These are phyloP conservation scores for Globisporangium paddicum DNA, from an alignment of 352 stramenopile species.

Conservation along the genomic window DNA sequence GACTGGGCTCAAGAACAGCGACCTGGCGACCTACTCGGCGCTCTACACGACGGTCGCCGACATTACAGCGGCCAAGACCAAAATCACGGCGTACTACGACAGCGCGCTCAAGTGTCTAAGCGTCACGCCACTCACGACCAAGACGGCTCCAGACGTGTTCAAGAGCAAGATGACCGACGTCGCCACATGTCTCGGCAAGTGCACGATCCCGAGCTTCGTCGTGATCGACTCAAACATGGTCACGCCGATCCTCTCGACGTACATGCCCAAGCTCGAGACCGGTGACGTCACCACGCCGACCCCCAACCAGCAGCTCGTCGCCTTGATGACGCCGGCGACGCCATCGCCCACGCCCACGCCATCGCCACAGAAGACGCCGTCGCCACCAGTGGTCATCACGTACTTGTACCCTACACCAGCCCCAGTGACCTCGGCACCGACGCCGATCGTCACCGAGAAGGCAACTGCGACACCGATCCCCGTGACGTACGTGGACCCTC, in stretches of 20 bases:
- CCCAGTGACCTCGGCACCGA: neutral
- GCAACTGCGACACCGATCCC: neutral
- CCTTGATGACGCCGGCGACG: neutral
- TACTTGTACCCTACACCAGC: neutral
- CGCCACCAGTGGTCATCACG: neutral
- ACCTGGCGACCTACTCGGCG: neutral
- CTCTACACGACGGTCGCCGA: neutral
- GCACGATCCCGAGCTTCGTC: neutral
- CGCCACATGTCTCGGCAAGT: neutral
- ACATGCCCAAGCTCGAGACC: conserved; percentile 3
- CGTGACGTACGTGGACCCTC: neutral
- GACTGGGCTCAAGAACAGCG: conserved; percentile 2
- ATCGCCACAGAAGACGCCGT: neutral
- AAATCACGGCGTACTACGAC: conserved; percentile 6
- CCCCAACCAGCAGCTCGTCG: neutral
- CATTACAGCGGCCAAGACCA: neutral
- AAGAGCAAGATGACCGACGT: conserved; percentile 1
- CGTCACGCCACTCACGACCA: neutral
- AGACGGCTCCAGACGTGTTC: neutral
- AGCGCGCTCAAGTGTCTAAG: neutral
- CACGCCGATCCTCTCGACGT: neutral
- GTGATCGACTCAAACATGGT: conserved; percentile 1
- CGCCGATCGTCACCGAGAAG: too few species aligned
- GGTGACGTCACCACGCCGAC: neutral
- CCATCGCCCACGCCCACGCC: neutral